Conservation (phyloP, 2,329 filamentous ascomycete genomes). For the Hirsutella minnesotensis region DNA sequence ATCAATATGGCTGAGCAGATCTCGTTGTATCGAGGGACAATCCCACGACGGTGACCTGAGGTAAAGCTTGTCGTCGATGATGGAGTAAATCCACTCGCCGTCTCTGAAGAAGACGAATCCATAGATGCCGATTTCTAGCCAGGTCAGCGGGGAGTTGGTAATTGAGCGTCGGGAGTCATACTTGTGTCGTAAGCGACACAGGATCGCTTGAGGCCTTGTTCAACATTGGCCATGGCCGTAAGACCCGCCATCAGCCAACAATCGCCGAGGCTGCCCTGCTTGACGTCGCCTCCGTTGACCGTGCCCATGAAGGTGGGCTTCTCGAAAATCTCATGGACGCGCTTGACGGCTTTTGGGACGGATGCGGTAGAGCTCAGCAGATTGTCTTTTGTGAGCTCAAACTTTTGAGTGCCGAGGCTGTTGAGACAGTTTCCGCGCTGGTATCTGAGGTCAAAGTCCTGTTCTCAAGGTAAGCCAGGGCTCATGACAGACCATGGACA, state of each 20-base stretch:
- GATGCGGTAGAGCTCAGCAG: conserved; percentile 32
- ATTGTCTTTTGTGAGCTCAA: conserved; percentile 35
- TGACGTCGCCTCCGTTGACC: conserved; percentile 60
- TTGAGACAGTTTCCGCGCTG: conserved; percentile 45
- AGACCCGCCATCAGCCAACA: conserved; percentile 76
- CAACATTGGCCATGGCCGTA: conserved; percentile 63
- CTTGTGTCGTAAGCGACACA: conserved; percentile 64
- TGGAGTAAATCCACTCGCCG: conserved; percentile 84
- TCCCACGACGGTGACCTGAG: conserved; percentile 75
- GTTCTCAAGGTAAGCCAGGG: background rate
- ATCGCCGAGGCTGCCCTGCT: conserved; percentile 67
- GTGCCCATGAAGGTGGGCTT: conserved; percentile 56
- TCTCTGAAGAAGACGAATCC: conserved; percentile 84
- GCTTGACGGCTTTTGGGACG: conserved; percentile 64
- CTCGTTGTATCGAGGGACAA: conserved; percentile 61
- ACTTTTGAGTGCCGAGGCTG: conserved; percentile 37
- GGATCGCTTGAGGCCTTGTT: conserved; percentile 56
- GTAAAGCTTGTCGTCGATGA: conserved; percentile 85
- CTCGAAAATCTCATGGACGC: conserved; percentile 63
- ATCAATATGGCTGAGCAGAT: conserved; percentile 64
- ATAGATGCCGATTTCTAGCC: conserved; percentile 59
- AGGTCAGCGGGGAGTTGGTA: background rate
- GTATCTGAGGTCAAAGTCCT: conserved; percentile 60
- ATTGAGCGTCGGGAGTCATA: conserved; percentile 14
- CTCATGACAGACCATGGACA: background rate